Conservation (phyloP, 257 asterid species). For the Solanum chiquidenum region DNA sequence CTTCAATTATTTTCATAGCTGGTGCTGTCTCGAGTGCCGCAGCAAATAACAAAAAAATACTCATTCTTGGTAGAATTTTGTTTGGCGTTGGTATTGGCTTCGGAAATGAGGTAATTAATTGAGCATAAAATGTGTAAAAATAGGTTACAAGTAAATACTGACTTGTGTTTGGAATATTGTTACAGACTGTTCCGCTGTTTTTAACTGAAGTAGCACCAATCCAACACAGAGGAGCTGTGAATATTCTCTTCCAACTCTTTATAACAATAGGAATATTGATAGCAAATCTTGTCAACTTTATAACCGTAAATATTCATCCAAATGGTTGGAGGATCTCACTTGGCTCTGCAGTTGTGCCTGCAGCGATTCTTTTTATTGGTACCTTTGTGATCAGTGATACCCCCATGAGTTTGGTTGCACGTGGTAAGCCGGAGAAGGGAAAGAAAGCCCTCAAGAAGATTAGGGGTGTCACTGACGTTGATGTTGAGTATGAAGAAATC, state of each 20-base stretch:
- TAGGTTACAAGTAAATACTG: too few relatives aligned
- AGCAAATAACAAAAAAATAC: conserved; percentile 18
- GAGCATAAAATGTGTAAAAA: not conserved
- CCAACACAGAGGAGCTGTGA: conserved; percentile 32
- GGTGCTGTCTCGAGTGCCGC: conserved; percentile 25
- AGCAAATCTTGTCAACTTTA: conserved; percentile 18
- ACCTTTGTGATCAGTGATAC: conserved; percentile 19
- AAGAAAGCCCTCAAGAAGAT: conserved; percentile 6
- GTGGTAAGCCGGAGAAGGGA: conserved; percentile 12
- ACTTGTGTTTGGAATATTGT: not conserved
- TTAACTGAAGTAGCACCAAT: conserved; percentile 34
- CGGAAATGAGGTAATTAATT: conserved; percentile 47
- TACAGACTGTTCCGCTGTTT: conserved; percentile 32
- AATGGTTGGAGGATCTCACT: conserved; percentile 25
- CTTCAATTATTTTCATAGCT: conserved; percentile 23
- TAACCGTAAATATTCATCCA: conserved; percentile 7
- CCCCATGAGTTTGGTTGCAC: conserved; percentile 21
- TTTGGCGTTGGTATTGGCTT: conserved; percentile 51
- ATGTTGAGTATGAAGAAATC: conserved; percentile 14
- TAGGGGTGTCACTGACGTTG: conserved; percentile 21
- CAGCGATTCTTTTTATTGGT: conserved; percentile 9
- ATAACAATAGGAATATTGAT: conserved; percentile 16
- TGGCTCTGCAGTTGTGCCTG: conserved; percentile 30
- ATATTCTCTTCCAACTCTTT: conserved; percentile 21
- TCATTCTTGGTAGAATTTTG: conserved; percentile 34